Evolutionary conservation across 192 early-diverging fungal genomes (phyloP).

Genomic region (Podila clonocystis): DNA sequence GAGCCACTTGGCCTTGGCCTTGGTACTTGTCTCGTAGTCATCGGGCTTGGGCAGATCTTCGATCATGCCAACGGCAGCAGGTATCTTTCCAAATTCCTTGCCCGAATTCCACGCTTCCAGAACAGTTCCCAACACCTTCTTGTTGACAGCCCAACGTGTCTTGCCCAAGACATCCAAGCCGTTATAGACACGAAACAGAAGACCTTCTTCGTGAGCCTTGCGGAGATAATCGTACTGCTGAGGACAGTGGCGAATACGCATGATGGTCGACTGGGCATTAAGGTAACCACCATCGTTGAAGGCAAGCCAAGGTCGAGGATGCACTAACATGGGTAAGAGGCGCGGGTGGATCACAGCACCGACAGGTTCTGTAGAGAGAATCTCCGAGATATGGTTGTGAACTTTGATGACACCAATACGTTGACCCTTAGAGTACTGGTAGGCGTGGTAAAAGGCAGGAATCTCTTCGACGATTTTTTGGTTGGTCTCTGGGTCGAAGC

Average conservation of each 20-base stretch:
- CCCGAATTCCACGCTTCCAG: slow-evolving; percentile 91
- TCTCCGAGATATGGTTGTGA: slow-evolving; percentile 73
- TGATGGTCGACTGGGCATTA: slow-evolving; percentile 71
- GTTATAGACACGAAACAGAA: slow-evolving; percentile 72
- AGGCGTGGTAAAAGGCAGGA: slow-evolving; percentile 84
- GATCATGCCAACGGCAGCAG: slow-evolving; percentile 57
- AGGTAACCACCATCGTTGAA: slow-evolving; percentile 89
- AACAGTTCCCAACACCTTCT: slow-evolving; percentile 80
- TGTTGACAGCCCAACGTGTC: slow-evolving; percentile 91
- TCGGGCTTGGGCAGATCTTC: slow-evolving; percentile 68
- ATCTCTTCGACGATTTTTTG: slow-evolving; percentile 66
- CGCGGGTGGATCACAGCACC: slow-evolving; percentile 72
- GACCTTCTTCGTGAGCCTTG: slow-evolving; percentile 80
- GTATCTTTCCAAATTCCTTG: slow-evolving; percentile 76
- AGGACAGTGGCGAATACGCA: slow-evolving; percentile 75
- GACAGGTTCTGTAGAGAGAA: slow-evolving; percentile 69
- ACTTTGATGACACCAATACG: slow-evolving; percentile 77
- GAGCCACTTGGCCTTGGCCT: slow-evolving; percentile 64
- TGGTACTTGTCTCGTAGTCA: slow-evolving; percentile 68
- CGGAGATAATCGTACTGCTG: slow-evolving; percentile 84
- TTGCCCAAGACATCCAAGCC: slow-evolving; percentile 90
- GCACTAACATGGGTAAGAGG: slow-evolving; percentile 93
- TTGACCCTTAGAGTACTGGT: slow-evolving; percentile 68
- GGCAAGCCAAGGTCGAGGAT: slow-evolving; percentile 90
- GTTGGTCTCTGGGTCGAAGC: slow-evolving; percentile 66